phyloP scores from a whole-genome alignment of 768 basidiomycete genomes.

The Pulveroboletus frians region DNA sequence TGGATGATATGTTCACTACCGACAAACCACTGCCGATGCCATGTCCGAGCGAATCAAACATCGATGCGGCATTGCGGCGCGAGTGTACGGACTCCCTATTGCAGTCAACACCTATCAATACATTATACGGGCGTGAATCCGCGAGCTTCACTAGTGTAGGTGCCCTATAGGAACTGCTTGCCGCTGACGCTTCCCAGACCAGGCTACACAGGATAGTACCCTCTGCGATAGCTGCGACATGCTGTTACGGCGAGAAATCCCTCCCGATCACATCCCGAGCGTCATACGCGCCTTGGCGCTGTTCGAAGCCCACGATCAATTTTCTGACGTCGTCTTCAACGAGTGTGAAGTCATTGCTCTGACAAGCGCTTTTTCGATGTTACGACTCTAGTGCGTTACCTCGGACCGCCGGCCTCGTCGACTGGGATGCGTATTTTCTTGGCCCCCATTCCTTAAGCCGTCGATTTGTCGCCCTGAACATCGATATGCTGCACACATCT shows the following conservation, averaged over 20 bases:
- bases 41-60: not conserved
- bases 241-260: slow-evolving; percentile 14
- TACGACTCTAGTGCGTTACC: slow-evolving; percentile 11
- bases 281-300: slow-evolving; percentile 20
- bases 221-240: slow-evolving; percentile 13
- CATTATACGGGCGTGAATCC: slow-evolving; percentile 4
- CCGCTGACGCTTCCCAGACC: not conserved
- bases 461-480: slow-evolving; percentile 1
- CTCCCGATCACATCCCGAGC: slow-evolving; percentile 18
- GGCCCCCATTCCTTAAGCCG: not conserved
- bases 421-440: not conserved
- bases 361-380: slow-evolving; percentile 19
- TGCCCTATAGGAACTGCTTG: not conserved
- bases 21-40: not conserved
- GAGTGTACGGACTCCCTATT: not conserved
- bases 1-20: not conserved
- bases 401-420: not conserved
- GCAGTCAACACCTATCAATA: not conserved
- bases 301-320: slow-evolving; percentile 12
- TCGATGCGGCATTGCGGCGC: not conserved
- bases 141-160: slow-evolving; percentile 10
- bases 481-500: slow-evolving; percentile 1
- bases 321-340: not conserved
- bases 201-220: slow-evolving; percentile 7
- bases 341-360: slow-evolving; percentile 16